These are phyloP conservation scores for Pleurotus eryngii DNA, from an alignment of 768 basidiomycete species.

Conservation along the genomic window DNA sequence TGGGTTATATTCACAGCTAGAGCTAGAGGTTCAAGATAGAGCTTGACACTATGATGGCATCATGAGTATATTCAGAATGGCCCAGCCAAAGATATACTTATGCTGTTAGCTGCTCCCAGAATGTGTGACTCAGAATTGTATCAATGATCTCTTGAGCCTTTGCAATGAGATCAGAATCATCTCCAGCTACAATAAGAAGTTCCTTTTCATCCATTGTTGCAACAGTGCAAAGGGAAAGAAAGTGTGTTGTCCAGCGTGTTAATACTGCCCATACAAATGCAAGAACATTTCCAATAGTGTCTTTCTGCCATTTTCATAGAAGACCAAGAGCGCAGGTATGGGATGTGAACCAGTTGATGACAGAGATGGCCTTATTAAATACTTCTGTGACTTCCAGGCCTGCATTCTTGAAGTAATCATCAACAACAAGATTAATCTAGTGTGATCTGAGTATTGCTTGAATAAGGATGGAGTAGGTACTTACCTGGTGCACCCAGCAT, in stretches of 20 bases:
- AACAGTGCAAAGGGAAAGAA: constrained; percentile 13
- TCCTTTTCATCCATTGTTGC: background rate
- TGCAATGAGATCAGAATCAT: background rate
- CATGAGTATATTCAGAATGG: background rate
- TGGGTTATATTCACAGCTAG: constrained; percentile 15
- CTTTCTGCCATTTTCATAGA: constrained; percentile 19
- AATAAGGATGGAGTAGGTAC: background rate
- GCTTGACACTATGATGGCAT: constrained; percentile 10
- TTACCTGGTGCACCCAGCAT: constrained; percentile 32
- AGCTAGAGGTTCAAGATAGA: constrained; percentile 18
- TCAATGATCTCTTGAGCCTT: constrained; percentile 22
- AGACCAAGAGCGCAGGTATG: constrained; percentile 28
- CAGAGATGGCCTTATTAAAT: constrained; percentile 22
- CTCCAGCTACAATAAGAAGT: constrained; percentile 10
- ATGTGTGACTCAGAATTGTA: constrained; percentile 22
- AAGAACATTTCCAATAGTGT: constrained; percentile 4
- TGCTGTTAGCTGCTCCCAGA: constrained; percentile 27
- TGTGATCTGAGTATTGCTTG: too few species aligned
- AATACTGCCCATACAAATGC: constrained; percentile 23
- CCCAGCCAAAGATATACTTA: constrained; percentile 10
- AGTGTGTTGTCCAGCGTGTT: constrained; percentile 28
- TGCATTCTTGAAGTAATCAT: constrained; percentile 31
- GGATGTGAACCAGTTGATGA: constrained; percentile 35
- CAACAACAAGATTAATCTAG: constrained; percentile 37
- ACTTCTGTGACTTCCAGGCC: constrained; percentile 12